Conservation (phyloP, 2,329 filamentous ascomycete species). For the Ustilaginoidea virens region DNA sequence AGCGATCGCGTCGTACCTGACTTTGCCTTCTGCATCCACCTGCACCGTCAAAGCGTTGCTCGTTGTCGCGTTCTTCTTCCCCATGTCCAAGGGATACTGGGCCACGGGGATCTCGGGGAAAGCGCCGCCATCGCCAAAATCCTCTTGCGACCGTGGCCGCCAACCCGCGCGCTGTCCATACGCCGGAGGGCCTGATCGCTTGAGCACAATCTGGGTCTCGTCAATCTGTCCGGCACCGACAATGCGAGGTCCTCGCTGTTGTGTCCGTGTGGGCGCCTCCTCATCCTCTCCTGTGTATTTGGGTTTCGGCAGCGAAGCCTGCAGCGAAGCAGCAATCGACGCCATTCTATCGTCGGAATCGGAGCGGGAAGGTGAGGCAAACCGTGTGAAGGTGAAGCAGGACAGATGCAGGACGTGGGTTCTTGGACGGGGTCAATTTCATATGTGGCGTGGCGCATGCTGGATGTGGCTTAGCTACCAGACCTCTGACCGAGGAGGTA, state of each 20-base stretch:
- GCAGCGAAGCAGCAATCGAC: slow-evolving; percentile 55
- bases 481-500: not conserved
- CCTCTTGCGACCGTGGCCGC: slow-evolving; percentile 76
- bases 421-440: slow-evolving; percentile 17
- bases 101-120: slow-evolving; percentile 90
- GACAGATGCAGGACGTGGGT: too few relatives aligned
- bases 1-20: slow-evolving; percentile 93
- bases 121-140: slow-evolving; percentile 91
- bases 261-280: slow-evolving; percentile 53
- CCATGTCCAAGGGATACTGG: slow-evolving; percentile 94
- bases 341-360: slow-evolving; percentile 31
- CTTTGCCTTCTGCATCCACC: slow-evolving; percentile 80
- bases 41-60: slow-evolving; percentile 88
- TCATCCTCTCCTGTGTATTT: slow-evolving; percentile 87
- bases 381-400: not conserved
- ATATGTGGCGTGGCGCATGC: slow-evolving; percentile 14
- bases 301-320: slow-evolving; percentile 71
- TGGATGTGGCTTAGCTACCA: slow-evolving; percentile 14
- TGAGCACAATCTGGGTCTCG: slow-evolving; percentile 71
- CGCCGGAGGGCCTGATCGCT: slow-evolving; percentile 69
- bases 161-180: slow-evolving; percentile 82
- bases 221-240: slow-evolving; percentile 67
- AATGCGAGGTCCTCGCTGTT: slow-evolving; percentile 69
- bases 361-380: slow-evolving; percentile 9
- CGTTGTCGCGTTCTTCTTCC: slow-evolving; percentile 54